A percentile compares a stretch with the other conserved stretches of the same genome.
Evolutionary conservation across 805 yeast species (phyloP).

Genomic region (Metschnikowia bowlesiae): DNA sequence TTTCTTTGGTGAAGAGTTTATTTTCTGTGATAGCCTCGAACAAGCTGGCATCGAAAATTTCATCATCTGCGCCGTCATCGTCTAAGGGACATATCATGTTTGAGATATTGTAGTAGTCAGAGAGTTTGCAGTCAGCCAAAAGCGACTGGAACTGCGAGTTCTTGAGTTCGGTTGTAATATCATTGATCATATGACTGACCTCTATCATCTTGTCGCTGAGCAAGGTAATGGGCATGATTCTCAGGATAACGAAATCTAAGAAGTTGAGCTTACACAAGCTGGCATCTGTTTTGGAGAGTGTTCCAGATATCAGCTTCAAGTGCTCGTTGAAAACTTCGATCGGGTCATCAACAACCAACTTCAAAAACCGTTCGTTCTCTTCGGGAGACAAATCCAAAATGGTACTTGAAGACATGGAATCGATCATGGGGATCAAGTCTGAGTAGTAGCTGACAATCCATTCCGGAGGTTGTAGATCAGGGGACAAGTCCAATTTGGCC

Average conservation of each 20-base stretch:
- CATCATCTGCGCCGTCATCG: conserved; percentile 57
- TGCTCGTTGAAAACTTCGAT: conserved; percentile 36
- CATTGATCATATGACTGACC: conserved; percentile 31
- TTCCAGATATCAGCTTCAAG: conserved; percentile 22
- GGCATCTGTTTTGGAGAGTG: conserved; percentile 29
- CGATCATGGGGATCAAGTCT: conserved; percentile 56
- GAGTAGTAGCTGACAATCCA: conserved; percentile 69
- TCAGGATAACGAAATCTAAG: conserved; percentile 53
- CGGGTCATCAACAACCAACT: conserved; percentile 45
- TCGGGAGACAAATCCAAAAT: conserved; percentile 39
- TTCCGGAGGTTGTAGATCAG: conserved; percentile 75
- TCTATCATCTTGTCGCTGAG: conserved; percentile 35
- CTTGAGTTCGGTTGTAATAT: conserved; percentile 36
- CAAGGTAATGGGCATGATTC: conserved; percentile 44
- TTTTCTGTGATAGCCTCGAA: conserved; percentile 65
- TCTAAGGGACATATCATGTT: conserved; percentile 68
- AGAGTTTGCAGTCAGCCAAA: conserved; percentile 49
- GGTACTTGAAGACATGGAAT: conserved; percentile 29
- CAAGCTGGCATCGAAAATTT: conserved; percentile 54
- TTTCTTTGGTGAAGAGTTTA: conserved; percentile 45
- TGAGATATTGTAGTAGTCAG: conserved; percentile 57
- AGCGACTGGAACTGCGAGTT: conserved; percentile 45
- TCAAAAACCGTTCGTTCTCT: conserved; percentile 33
- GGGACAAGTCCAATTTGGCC: conserved; percentile 39
- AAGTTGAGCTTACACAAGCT: conserved; percentile 53